Percentiles rank a stretch among this genome's conserved stretches.
Conservation (phyloP, 441 rosid species). For the Jatropha podagrica region DNA sequence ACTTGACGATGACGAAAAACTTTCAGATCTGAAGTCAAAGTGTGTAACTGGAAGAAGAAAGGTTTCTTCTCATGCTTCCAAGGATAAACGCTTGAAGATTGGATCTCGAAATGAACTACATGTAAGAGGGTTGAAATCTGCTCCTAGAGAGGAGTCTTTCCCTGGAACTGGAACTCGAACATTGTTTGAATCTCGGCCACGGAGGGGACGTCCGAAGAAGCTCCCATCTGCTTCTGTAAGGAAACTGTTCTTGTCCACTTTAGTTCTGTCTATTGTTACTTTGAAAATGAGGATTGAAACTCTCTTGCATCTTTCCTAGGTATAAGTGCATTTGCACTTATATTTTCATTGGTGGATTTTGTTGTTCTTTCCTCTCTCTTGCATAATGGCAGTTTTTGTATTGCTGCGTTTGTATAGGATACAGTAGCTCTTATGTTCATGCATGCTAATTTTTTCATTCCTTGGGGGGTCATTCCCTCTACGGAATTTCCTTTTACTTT, state of each 20-base stretch:
- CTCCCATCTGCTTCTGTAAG: slow-evolving; percentile 36
- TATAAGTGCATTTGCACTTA: background rate
- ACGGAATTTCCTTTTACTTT: too few species aligned
- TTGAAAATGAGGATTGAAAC: slow-evolving; percentile 6
- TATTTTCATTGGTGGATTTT: too few species aligned
- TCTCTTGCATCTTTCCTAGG: background rate
- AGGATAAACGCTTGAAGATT: slow-evolving; percentile 32
- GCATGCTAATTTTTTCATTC: background rate
- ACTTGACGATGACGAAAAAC: slow-evolving; percentile 39
- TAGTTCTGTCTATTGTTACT: background rate
- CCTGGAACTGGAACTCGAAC: slow-evolving; percentile 27
- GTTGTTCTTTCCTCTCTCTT: too few species aligned
- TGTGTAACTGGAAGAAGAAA: slow-evolving; percentile 22
- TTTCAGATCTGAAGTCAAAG: slow-evolving; percentile 32
- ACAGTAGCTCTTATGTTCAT: background rate
- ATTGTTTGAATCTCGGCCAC: slow-evolving; percentile 37
- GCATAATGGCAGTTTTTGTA: too few species aligned
- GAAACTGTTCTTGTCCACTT: slow-evolving; percentile 17
- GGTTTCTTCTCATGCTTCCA: slow-evolving; percentile 24
- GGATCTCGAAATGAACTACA: slow-evolving; percentile 32
- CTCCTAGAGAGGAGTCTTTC: slow-evolving; percentile 29
- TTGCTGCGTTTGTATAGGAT: background rate
- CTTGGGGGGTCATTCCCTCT: too few species aligned
- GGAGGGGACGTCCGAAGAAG: slow-evolving; percentile 45
- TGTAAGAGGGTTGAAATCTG: slow-evolving; percentile 16